phyloP scores from a whole-genome alignment of 139 green algal genomes.

The Chlamydomonas urium region DNA sequence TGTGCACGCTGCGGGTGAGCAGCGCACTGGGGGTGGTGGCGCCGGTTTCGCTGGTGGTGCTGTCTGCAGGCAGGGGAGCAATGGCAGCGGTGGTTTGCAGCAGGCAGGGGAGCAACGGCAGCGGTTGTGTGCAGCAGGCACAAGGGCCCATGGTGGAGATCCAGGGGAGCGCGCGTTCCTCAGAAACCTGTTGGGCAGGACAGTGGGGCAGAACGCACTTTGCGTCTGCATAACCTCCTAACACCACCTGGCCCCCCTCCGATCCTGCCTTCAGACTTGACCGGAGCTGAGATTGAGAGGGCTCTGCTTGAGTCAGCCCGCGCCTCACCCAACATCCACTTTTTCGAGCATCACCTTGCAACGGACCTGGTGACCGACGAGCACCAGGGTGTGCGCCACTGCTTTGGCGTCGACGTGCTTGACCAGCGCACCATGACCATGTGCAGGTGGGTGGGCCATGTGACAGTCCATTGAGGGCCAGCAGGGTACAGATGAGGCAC shows the following conservation, averaged over 20 bases:
- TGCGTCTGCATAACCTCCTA: too few relatives aligned
- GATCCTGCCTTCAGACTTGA: too few relatives aligned
- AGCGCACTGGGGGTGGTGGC: too few relatives aligned
- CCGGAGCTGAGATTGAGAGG: slow-evolving; percentile 88
- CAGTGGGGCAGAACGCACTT: too few relatives aligned
- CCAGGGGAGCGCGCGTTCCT: too few relatives aligned
- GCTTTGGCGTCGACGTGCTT: slow-evolving; percentile 82
- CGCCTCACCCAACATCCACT: slow-evolving; percentile 72
- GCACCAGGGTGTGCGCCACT: slow-evolving; percentile 50
- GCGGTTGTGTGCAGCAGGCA: neutral
- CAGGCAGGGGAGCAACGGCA: neutral
- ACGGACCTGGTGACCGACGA: slow-evolving; percentile 63
- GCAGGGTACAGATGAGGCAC: neutral
- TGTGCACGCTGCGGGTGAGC: slow-evolving; percentile 94
- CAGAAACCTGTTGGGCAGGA: too few relatives aligned
- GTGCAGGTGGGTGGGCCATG: slow-evolving; percentile 30
- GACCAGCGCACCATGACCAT: slow-evolving; percentile 47
- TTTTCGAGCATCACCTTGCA: slow-evolving; percentile 41
- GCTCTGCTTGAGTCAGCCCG: slow-evolving; percentile 70
- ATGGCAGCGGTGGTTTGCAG: neutral
- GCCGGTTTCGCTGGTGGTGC: slow-evolving; percentile 26
- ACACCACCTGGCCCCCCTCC: too few relatives aligned
- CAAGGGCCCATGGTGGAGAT: neutral
- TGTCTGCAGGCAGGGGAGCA: neutral
- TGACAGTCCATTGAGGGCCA: neutral